Evolutionary conservation across 2,329 filamentous ascomycete species (phyloP).

Genomic region (Trichocomaceae sp.): DNA sequence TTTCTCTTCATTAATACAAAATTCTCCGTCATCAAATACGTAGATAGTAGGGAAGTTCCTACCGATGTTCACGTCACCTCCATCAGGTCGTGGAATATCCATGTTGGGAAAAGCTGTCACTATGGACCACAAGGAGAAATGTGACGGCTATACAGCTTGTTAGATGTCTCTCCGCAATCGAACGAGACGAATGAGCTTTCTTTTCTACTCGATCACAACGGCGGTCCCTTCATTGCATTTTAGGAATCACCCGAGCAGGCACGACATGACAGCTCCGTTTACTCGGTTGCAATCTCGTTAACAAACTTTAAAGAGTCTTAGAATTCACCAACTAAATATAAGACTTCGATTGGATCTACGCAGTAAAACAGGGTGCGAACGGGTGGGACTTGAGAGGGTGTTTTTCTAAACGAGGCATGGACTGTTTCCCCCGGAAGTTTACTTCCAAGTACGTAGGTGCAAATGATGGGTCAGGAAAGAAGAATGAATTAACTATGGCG

Average conservation of each 20-base stretch:
- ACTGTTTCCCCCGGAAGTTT: background rate
- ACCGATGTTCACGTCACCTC: conserved; percentile 17
- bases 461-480: background rate
- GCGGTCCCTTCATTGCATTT: background rate
- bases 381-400: background rate
- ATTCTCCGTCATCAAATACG: background rate
- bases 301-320: background rate
- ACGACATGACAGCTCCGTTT: background rate
- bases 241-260: background rate
- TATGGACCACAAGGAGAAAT: background rate
- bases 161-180: background rate
- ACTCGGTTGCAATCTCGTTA: background rate
- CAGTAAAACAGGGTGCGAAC: background rate
- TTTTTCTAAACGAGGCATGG: background rate
- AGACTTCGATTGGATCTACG: background rate
- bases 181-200: background rate
- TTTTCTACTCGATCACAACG: background rate
- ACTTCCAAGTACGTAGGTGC: background rate
- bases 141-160: background rate
- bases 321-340: background rate
- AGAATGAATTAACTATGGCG: background rate
- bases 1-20: background rate
- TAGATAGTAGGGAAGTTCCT: background rate
- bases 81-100: conserved; percentile 17
- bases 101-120: conserved; percentile 7